Evolutionary conservation across 1,139 yeast species (phyloP).

Genomic region (Protomyces lactucae-debilis): DNA sequence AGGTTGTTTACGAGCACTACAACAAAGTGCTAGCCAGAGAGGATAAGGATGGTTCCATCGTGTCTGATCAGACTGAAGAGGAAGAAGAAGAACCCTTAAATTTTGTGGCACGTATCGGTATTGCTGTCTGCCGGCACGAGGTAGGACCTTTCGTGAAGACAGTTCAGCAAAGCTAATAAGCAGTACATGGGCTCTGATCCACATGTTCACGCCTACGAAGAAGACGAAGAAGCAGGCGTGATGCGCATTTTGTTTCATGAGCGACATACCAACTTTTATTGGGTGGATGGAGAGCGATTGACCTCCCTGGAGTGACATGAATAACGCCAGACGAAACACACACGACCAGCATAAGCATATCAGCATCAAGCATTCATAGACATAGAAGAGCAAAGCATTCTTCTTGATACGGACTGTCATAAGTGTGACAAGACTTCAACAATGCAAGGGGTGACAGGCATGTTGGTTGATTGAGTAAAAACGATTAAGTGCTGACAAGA

Average conservation of each 20-base stretch:
- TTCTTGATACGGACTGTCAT: too few species aligned
- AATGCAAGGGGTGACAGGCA: too few species aligned
- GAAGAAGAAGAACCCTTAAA: background rate
- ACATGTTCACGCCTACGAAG: background rate
- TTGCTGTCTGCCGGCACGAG: background rate
- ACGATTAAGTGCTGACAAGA: too few species aligned
- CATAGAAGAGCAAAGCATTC: too few species aligned
- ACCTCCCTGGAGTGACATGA: conserved; percentile 25
- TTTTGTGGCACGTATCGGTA: background rate
- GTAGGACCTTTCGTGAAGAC: background rate
- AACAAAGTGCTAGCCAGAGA: background rate
- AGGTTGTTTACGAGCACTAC: background rate
- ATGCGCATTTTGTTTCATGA: background rate
- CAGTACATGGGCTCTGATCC: background rate
- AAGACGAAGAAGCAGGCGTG: background rate
- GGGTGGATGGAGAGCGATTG: background rate
- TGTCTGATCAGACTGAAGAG: background rate
- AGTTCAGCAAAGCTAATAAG: background rate
- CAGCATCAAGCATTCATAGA: too few species aligned
- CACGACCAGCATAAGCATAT: too few species aligned
- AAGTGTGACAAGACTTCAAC: too few species aligned
- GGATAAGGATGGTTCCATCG: background rate
- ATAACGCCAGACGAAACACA: too few species aligned
- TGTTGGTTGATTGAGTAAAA: too few species aligned
- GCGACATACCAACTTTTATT: background rate